Evolutionary conservation across 257 asterid species (phyloP).

Genomic region (Solanum paucissectum): DNA sequence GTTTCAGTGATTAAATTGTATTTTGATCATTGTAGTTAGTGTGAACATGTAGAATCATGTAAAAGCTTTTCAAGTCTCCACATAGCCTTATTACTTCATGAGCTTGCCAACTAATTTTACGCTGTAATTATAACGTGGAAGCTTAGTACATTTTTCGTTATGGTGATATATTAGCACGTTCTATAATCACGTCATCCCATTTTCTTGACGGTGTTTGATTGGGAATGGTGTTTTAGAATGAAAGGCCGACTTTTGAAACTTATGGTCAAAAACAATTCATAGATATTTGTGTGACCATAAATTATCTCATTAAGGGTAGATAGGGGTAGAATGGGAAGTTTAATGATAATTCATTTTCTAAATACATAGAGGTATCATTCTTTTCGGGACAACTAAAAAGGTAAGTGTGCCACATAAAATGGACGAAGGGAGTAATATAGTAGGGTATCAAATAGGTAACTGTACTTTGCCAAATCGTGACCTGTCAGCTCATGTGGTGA

Average conservation of each 20-base stretch:
- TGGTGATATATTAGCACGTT: not conserved
- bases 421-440: not conserved
- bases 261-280: not conserved
- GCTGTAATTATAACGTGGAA: not conserved
- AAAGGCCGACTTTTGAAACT: not conserved
- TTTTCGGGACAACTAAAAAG: not conserved
- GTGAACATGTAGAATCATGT: not conserved
- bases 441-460: not conserved
- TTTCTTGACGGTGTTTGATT: not conserved
- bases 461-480: not conserved
- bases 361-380: not conserved
- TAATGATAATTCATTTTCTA: not conserved
- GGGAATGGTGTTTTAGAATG: not conserved
- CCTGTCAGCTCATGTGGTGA: not conserved
- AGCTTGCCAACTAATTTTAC: not conserved
- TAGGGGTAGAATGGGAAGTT: not conserved
- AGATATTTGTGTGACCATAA: not conserved
- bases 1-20: not conserved
- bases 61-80: not conserved
- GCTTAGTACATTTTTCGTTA: not conserved
- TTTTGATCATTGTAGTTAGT: not conserved
- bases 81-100: not conserved
- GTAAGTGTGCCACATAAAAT: not conserved
- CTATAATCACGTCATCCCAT: not conserved
- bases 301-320: not conserved